Evolutionary conservation across 371 early-diverging fungal species (phyloP).

Genomic region (Modicella reniformis): DNA sequence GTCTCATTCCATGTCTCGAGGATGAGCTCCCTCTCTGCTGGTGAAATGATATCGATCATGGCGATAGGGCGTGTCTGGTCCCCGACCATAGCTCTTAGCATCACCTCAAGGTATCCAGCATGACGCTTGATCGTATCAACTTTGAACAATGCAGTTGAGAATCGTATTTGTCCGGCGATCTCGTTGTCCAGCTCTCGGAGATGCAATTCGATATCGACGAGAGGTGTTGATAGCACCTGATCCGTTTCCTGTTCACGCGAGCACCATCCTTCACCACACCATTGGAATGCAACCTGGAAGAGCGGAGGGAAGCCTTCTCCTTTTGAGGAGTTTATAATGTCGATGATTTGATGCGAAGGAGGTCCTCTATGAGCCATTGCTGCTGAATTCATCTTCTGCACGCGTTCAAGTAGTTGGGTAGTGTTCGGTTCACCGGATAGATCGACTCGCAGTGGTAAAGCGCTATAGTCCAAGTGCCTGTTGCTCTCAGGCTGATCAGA

Average conservation of each 20-base stretch:
- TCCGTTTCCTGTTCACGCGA: background rate
- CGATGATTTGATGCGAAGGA: background rate
- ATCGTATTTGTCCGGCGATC: background rate
- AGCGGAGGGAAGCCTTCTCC: background rate
- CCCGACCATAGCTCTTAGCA: background rate
- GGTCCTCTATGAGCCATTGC: background rate
- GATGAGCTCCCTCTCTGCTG: background rate
- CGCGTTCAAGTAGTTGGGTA: background rate
- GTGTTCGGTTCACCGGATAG: background rate
- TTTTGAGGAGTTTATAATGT: background rate
- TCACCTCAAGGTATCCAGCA: background rate
- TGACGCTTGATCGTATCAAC: background rate
- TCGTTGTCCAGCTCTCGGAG: background rate
- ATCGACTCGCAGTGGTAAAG: background rate
- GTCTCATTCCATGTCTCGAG: background rate
- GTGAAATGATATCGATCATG: background rate
- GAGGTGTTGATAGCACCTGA: background rate
- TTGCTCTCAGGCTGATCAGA: background rate
- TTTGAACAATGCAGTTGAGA: background rate
- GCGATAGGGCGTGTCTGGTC: background rate
- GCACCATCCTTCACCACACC: too few species aligned
- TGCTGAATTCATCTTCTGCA: background rate
- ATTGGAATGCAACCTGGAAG: background rate
- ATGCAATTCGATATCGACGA: background rate
- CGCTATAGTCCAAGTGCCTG: background rate